Percentiles rank a stretch among this genome's conserved stretches.
Evolutionary conservation across 768 basidiomycete species (phyloP).

Genomic region (Phanerodontia chrysosporium): DNA sequence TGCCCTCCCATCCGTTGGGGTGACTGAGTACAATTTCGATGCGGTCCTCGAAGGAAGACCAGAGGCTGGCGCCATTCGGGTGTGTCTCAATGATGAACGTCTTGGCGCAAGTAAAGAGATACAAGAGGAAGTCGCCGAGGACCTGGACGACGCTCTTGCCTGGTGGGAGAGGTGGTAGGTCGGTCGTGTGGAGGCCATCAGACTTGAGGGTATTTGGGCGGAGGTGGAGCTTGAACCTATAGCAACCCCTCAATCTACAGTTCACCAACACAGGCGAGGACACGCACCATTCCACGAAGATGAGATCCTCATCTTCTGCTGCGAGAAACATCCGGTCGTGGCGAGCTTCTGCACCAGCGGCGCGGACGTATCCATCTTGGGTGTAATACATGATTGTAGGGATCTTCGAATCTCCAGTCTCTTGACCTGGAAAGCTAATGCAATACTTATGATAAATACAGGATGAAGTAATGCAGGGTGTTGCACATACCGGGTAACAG

Average conservation of each 20-base stretch:
- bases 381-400: slow-evolving; percentile 48
- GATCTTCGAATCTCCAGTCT: slow-evolving; percentile 43
- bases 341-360: slow-evolving; percentile 43
- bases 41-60: slow-evolving; percentile 37
- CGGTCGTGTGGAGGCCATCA: neutral
- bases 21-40: slow-evolving; percentile 55
- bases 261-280: neutral
- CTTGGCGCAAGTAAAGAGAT: slow-evolving; percentile 6
- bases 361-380: slow-evolving; percentile 32
- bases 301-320: slow-evolving; percentile 35
- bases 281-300: slow-evolving; percentile 15
- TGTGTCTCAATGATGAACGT: slow-evolving; percentile 25
- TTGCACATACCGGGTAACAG: slow-evolving; percentile 35
- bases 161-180: neutral
- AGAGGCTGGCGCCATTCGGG: slow-evolving; percentile 38
- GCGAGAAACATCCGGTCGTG: slow-evolving; percentile 34
- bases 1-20: slow-evolving; percentile 64
- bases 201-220: neutral
- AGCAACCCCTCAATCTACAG: neutral
- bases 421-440: slow-evolving; percentile 40
- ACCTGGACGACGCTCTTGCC: slow-evolving; percentile 5
- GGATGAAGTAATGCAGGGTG: too few species aligned
- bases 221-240: slow-evolving; percentile 5
- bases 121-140: slow-evolving; percentile 7
- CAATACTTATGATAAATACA: too few species aligned